Percentiles rank a stretch among this genome's conserved stretches.
Conservation (phyloP, 768 basidiomycete genomes). For the Russula ochroleuca region DNA sequence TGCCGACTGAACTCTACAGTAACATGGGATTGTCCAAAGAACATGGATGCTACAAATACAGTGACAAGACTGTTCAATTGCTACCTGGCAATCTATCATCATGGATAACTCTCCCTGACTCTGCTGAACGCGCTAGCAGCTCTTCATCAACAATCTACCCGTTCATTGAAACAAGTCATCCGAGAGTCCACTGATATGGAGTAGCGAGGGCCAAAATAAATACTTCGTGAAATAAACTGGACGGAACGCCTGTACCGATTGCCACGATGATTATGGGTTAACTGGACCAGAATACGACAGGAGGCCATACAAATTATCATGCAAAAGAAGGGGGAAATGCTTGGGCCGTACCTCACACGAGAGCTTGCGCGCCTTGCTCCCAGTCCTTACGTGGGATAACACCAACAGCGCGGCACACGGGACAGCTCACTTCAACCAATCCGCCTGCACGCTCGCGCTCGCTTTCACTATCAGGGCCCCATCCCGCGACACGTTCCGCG, state of each 20-base stretch:
- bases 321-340: neutral
- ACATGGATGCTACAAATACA: too few relatives aligned
- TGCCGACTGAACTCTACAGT: too few relatives aligned
- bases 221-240: neutral
- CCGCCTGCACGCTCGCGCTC: constrained; percentile 33
- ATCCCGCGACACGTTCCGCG: constrained; percentile 61
- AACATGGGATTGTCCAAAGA: too few relatives aligned
- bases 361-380: constrained; percentile 43
- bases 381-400: constrained; percentile 57
- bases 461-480: constrained; percentile 43
- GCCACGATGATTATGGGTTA: neutral
- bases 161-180: too few relatives aligned
- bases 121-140: too few relatives aligned
- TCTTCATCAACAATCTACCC: too few relatives aligned
- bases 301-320: neutral
- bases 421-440: constrained; percentile 65
- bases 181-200: neutral
- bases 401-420: constrained; percentile 65
- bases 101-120: too few relatives aligned
- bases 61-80: too few relatives aligned
- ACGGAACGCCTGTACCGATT: neutral
- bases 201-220: neutral
- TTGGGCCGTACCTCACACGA: constrained; percentile 17
- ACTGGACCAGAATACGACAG: neutral
- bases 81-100: too few relatives aligned